A percentile compares a stretch with the other conserved stretches of the same genome.
These are phyloP conservation scores for Rhododendron henanense DNA, from an alignment of 148 eudicot species.

Conservation along the genomic window DNA sequence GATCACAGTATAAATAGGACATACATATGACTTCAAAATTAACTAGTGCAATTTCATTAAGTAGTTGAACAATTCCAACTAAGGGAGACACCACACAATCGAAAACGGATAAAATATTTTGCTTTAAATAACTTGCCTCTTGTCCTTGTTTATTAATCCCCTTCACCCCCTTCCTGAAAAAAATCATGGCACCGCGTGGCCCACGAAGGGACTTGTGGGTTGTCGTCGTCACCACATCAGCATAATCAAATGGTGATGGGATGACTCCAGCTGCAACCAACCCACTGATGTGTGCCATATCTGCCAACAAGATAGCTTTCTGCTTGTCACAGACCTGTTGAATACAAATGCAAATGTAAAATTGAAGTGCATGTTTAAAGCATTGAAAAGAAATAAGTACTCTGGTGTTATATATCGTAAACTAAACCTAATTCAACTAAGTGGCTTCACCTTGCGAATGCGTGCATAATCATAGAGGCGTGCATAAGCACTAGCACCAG, in stretches of 20 bases:
- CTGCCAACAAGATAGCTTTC: constrained; percentile 86
- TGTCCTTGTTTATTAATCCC: constrained; percentile 50
- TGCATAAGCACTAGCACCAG: constrained; percentile 99
- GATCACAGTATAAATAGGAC: constrained; percentile 1
- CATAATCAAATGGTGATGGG: constrained; percentile 69
- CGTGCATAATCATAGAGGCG: constrained; percentile 87
- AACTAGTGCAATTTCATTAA: background rate
- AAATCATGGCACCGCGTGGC: constrained; percentile 70
- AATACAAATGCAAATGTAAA: background rate
- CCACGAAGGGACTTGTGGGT: constrained; percentile 66
- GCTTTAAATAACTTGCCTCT: constrained; percentile 44
- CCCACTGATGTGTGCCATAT: constrained; percentile 99
- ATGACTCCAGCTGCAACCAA: constrained; percentile 94
- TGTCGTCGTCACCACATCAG: constrained; percentile 61
- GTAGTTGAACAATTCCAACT: background rate
- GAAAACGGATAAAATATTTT: background rate
- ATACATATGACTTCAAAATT: background rate
- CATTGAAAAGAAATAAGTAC: background rate
- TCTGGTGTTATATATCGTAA: background rate
- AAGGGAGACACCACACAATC: background rate
- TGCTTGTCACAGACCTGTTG: constrained; percentile 86
- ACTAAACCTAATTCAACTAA: constrained; percentile 2
- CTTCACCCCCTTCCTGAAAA: constrained; percentile 57
- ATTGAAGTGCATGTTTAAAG: background rate
- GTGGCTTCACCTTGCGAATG: constrained; percentile 66